Evolutionary conservation across 2,329 filamentous ascomycete species (phyloP).

Genomic region (Aspergillus cejpii): DNA sequence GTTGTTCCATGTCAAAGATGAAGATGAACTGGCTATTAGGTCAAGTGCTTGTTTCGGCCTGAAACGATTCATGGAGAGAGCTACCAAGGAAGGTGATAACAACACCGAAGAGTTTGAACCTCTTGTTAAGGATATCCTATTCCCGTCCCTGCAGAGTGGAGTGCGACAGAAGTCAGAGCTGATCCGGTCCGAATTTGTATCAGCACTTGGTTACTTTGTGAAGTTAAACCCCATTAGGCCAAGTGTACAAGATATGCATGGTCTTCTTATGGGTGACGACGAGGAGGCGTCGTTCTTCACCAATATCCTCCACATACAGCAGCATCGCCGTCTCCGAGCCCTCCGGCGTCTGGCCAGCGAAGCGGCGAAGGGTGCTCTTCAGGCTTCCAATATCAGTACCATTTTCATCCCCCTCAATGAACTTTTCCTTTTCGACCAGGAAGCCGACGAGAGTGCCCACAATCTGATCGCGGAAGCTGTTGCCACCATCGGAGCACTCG

Average conservation of each 20-base stretch:
- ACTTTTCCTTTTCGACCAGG: slow-evolving; percentile 83
- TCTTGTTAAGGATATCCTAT: slow-evolving; percentile 58
- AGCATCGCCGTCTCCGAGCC: slow-evolving; percentile 76
- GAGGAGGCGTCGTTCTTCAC: slow-evolving; percentile 84
- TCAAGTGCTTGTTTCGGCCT: slow-evolving; percentile 75
- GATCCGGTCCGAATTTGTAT: slow-evolving; percentile 73
- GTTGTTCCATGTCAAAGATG: slow-evolving; percentile 75
- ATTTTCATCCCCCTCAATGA: slow-evolving; percentile 89
- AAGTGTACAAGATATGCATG: slow-evolving; percentile 65
- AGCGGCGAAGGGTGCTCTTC: slow-evolving; percentile 58
- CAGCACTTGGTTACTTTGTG: slow-evolving; percentile 71
- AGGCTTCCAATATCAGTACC: slow-evolving; percentile 70
- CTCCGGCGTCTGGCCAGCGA: slow-evolving; percentile 67
- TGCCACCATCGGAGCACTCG: slow-evolving; percentile 67
- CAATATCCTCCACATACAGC: slow-evolving; percentile 85
- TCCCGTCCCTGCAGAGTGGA: slow-evolving; percentile 71
- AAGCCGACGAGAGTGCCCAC: slow-evolving; percentile 68
- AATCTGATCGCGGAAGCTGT: slow-evolving; percentile 81
- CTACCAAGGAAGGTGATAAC: slow-evolving; percentile 41
- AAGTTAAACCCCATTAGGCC: slow-evolving; percentile 62
- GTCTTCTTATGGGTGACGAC: slow-evolving; percentile 63
- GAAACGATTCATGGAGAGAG: slow-evolving; percentile 66
- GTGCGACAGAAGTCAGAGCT: slow-evolving; percentile 73
- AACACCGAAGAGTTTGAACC: slow-evolving; percentile 46
- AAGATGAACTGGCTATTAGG: slow-evolving; percentile 82